Base-by-base conservation (phyloP, 805 yeast species). In the Lipomyces starkeyi region DNA sequence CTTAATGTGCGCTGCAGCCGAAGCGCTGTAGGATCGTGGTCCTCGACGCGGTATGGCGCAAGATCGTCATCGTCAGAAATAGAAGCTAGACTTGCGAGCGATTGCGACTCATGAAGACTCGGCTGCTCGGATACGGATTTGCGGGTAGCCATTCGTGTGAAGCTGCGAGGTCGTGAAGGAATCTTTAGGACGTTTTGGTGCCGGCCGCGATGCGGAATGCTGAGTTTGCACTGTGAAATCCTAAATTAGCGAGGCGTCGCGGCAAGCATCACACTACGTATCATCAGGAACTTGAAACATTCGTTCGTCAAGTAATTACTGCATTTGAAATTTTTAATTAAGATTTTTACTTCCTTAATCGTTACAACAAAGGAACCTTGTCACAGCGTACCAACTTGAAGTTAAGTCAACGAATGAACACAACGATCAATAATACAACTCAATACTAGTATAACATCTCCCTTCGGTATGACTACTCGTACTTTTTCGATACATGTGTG, bases 21-120 rank as follows among this genome's bases (percentile, higher is more conserved):
- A 17, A n/a, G 49, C 22, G 49, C n/a, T 3, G 14, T n/a, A n/a
- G 68, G 68, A 40, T 65, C 68, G 17, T 65, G 40, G 29, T 65
- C 68, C n/a, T 65, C 68, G 17, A 65, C 54, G 17, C 43, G 54
- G 25, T 56, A 64, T 3, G 61, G 25, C 32, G 43, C 27, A 25
- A 58, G 29, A 43, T 58, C 61, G 13, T 22, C 49, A 13, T 59
- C 62, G 29, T 40, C 61, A 13, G 61, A 43, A 37, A 22, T 8
- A 22, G 61, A 58, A 35, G 61, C 13, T 9, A 37, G 22, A 22
- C 29, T 34, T 25, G 56, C 6, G 43, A 11, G 17, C 8, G 32
- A 20, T 8, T 35, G 32, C 25, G 27, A 22, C 32, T 34, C 22
- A 20, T 52, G 29, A n/a, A 58, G 61, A 37, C n/a, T 40, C n/a